These are phyloP conservation scores for Diophrys appendiculata DNA, from an alignment of 73 alveolate genomes.

Conservation along the genomic window DNA sequence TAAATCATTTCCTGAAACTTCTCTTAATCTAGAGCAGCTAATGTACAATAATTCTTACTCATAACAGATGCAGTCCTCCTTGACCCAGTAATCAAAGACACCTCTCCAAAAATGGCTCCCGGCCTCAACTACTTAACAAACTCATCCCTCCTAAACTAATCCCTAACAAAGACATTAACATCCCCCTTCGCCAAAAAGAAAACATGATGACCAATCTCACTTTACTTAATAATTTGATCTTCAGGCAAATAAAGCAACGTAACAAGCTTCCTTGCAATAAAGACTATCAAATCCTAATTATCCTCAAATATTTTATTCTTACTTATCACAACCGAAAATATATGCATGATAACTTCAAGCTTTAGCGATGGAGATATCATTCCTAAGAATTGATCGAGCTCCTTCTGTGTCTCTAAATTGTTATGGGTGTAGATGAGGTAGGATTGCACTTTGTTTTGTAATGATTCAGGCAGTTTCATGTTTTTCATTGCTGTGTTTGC, in stretches of 20 bases:
- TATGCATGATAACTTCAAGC: constrained; percentile 15
- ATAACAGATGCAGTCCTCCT: constrained; percentile 87
- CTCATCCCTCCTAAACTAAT: constrained; percentile 22
- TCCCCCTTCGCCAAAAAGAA: constrained; percentile 52
- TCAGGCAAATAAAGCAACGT: constrained; percentile 38
- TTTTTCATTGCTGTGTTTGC: constrained; percentile 55
- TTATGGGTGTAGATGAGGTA: constrained; percentile 21
- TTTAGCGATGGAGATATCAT: constrained; percentile 37
- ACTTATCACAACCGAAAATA: not conserved
- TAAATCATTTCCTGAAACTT: constrained; percentile 64
- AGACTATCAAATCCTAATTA: constrained; percentile 20
- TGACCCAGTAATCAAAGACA: constrained; percentile 78
- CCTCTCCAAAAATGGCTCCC: constrained; percentile 91
- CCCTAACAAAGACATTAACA: constrained; percentile 4
- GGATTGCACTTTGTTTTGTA: constrained; percentile 2
- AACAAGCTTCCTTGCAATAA: constrained; percentile 21
- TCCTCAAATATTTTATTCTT: constrained; percentile 13
- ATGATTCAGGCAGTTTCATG: constrained; percentile 47
- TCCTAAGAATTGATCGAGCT: constrained; percentile 17
- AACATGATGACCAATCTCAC: constrained; percentile 20
- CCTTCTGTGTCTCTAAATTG: constrained; percentile 16
- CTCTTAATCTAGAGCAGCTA: constrained; percentile 68
- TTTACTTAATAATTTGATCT: constrained; percentile 31
- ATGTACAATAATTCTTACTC: constrained; percentile 72
- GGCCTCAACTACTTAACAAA: constrained; percentile 61